Percentiles rank a stretch among this genome's conserved stretches.
These are phyloP conservation scores for Prunus yedoensis DNA, from an alignment of 331 rosid genomes.

Conservation along the genomic window DNA sequence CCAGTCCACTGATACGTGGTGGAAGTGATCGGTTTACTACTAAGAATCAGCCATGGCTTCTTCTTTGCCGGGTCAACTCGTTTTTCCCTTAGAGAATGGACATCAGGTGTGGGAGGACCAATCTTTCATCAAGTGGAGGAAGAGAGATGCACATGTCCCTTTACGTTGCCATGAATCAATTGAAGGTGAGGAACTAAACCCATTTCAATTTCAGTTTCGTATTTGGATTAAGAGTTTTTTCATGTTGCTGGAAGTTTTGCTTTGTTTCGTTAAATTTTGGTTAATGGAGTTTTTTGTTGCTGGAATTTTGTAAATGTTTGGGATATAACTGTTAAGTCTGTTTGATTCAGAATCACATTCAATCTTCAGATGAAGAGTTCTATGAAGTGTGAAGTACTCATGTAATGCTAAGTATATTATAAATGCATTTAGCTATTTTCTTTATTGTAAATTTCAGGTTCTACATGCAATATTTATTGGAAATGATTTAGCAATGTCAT, in stretches of 20 bases:
- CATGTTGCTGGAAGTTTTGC: not conserved
- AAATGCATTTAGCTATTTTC: not conserved
- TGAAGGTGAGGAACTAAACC: conserved; percentile 49
- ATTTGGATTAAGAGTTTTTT: not conserved
- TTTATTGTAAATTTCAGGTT: not conserved
- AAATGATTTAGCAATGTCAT: not conserved
- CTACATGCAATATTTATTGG: not conserved
- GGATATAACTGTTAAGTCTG: not conserved
- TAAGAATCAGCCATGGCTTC: conserved; percentile 33
- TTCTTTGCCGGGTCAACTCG: conserved; percentile 51
- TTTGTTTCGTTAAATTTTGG: not conserved
- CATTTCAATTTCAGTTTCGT: not conserved
- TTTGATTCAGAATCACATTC: not conserved
- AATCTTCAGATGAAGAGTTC: not conserved
- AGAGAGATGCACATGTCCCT: conserved; percentile 82
- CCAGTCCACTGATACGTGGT: not conserved
- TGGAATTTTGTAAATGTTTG: not conserved
- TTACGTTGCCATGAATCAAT: conserved; percentile 86
- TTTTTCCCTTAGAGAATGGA: conserved; percentile 49
- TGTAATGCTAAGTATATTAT: not conserved
- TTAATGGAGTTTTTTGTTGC: not conserved
- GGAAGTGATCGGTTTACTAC: not conserved
- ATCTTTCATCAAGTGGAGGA: conserved; percentile 83
- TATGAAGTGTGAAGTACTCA: conserved; percentile 2
- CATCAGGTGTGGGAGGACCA: conserved; percentile 88